These are phyloP conservation scores for Berberis vulgaris DNA, from an alignment of 164 flowering plant species.

Conservation along the genomic window DNA sequence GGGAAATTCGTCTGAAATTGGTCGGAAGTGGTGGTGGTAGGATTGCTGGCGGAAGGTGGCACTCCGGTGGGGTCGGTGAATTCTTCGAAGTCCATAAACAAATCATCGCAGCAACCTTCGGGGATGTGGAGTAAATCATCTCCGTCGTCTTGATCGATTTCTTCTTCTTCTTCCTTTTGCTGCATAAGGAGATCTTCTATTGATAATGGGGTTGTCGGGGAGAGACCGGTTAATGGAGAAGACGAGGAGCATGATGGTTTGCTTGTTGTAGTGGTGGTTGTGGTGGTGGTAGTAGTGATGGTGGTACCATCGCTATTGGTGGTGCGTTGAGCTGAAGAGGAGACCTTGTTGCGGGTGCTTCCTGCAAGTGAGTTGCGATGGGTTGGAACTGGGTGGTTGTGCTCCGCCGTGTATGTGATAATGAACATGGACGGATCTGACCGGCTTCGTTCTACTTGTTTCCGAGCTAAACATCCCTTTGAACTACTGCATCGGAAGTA, in stretches of 20 bases:
- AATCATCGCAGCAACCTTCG: not conserved
- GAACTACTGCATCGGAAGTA: constrained; percentile 96
- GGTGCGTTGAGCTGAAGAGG: constrained; percentile 1
- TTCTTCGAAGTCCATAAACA: not conserved
- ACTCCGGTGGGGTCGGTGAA: not conserved
- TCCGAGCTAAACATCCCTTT: constrained; percentile 90
- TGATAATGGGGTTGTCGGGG: constrained; percentile 32
- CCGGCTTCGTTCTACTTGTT: constrained; percentile 90
- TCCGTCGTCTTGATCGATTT: not conserved
- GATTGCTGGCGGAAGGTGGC: not conserved
- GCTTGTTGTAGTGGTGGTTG: constrained; percentile 7
- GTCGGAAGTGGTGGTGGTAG: not conserved
- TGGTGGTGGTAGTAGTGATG: constrained; percentile 13
- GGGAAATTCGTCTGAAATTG: not conserved
- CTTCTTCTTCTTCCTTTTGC: not conserved
- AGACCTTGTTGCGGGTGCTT: constrained; percentile 61
- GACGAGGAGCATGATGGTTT: constrained; percentile 27
- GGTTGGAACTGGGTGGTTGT: constrained; percentile 91
- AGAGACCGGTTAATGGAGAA: constrained; percentile 23
- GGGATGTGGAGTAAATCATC: not conserved
- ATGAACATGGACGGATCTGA: constrained; percentile 86
- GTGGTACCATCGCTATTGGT: constrained; percentile 1
- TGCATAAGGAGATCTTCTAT: not conserved
- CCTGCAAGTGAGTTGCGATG: constrained; percentile 97
- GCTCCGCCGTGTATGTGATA: constrained; percentile 88